phyloP scores from a whole-genome alignment of 2,329 filamentous ascomycete genomes.

The Botrytis tulipae region DNA sequence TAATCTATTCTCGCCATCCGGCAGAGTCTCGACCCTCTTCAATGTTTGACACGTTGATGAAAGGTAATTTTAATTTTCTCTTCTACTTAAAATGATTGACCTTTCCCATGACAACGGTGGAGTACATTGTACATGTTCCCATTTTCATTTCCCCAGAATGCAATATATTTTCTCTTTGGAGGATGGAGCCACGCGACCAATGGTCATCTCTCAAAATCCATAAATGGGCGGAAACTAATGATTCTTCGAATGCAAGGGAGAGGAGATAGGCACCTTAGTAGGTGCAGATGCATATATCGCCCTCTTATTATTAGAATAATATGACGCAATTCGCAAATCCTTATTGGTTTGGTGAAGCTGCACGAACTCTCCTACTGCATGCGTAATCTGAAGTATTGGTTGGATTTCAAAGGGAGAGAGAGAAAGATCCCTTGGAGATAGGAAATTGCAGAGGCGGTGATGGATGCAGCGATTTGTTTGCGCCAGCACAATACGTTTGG shows the following conservation, averaged over 20 bases:
- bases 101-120: slow-evolving; percentile 1
- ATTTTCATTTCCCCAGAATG: slow-evolving; percentile 6
- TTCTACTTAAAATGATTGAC: not conserved
- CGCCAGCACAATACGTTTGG: not conserved
- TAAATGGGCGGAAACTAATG: slow-evolving; percentile 5
- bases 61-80: slow-evolving; percentile 7
- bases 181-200: not conserved
- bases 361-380: not conserved
- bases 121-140: not conserved
- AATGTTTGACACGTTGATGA: slow-evolving; percentile 6
- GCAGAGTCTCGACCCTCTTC: slow-evolving; percentile 8
- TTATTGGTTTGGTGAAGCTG: slow-evolving; percentile 1
- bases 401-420: not conserved
- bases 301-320: slow-evolving; percentile 11
- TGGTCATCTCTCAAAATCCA: not conserved
- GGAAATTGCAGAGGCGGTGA: slow-evolving; percentile 5
- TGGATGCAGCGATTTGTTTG: not conserved
- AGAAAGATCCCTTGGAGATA: not conserved
- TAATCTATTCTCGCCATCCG: not conserved
- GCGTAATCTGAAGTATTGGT: not conserved
- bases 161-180: not conserved
- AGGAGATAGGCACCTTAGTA: not conserved
- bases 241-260: not conserved
- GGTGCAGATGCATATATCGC: slow-evolving; percentile 2
- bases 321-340: slow-evolving; percentile 7